Base-by-base conservation (phyloP, 2,329 filamentous ascomycete species). In the Elsinoe perseae region DNA sequence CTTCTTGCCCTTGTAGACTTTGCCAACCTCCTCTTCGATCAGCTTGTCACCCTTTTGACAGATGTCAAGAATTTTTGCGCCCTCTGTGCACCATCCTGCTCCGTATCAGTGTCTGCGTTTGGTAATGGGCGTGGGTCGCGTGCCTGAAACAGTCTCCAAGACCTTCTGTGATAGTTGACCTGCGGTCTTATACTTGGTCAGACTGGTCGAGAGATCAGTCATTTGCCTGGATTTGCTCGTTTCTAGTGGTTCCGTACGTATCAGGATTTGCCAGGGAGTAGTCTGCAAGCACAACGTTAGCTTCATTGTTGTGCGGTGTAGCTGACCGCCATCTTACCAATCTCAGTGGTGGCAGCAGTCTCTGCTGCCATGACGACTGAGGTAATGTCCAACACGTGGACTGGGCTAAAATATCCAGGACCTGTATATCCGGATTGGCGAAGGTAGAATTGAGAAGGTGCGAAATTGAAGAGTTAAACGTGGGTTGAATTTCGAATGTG, bases 1-100 rank as follows among this genome's bases (percentile, higher is more conserved):
- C 80, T 96, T 97, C 81, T 97, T 97, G 75, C 91, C 92, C 73
- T 95, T 91, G 82, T 93, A 98, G 68, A 98, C 92, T 80, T 97
- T 97, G 70, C 82, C 75, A 56, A 95, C 80, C 75, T 97, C 93
- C 69, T 95, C 92, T 63, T 93, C 90, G 62, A 98, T 81, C 60
- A 98, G 80, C 80, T 91, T 86, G 77, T 98, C 93, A 65, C 93
- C 93, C 78, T 91, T 85, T 79, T 95, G 86, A 78, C 93, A 98
- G 73, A 98, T 82, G 66, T 89, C 85, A 66, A 97, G 81, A 68
- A 97, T 89, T 80, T 95, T 96, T 73, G 86, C 87, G 65, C 89
- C 92, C 61, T 92, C 86, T 60, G 87, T 80, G 70, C 89, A 81
- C 77, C 79, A 81, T 76, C 77, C 81, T 83, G 65, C 50, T 57